Percentiles rank a stretch among this genome's conserved stretches.
These are phyloP conservation scores for Tetrastigma voinierianum DNA, from an alignment of 164 flowering plant species.

Conservation along the genomic window DNA sequence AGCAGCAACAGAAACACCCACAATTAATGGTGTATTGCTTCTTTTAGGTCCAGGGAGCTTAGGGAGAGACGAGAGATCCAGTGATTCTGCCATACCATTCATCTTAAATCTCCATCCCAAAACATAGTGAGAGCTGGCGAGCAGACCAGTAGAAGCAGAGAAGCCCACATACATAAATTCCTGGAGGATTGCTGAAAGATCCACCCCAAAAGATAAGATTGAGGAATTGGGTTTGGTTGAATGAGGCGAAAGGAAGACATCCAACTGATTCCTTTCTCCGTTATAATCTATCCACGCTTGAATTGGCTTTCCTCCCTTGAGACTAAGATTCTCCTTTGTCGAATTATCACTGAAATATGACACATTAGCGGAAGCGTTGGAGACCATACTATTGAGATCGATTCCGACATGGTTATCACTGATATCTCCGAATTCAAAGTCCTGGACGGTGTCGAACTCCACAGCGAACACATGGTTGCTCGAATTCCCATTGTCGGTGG, in stretches of 20 bases:
- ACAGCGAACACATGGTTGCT: constrained; percentile 60
- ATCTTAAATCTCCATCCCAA: constrained; percentile 61
- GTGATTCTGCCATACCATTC: constrained; percentile 41
- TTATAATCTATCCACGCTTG: constrained; percentile 77
- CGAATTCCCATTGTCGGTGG: constrained; percentile 30
- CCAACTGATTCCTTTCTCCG: constrained; percentile 22
- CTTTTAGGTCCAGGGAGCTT: constrained; percentile 26
- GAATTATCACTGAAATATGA: constrained; percentile 24
- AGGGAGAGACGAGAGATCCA: constrained; percentile 41
- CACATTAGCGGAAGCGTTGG: constrained; percentile 46
- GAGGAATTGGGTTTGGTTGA: constrained; percentile 38
- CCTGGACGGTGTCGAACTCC: constrained; percentile 62
- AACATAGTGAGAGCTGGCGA: constrained; percentile 52
- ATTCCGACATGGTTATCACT: constrained; percentile 77
- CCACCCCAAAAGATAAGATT: constrained; percentile 34
- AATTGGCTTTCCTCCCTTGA: constrained; percentile 43
- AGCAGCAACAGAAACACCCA: constrained; percentile 20
- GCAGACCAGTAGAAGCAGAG: constrained; percentile 66
- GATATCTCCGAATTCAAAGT: constrained; percentile 54
- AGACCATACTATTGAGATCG: constrained; percentile 51
- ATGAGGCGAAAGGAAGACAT: constrained; percentile 43
- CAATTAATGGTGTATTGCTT: constrained; percentile 10
- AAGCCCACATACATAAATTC: constrained; percentile 74
- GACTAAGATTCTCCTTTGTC: constrained; percentile 16
- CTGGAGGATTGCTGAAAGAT: constrained; percentile 45